phyloP scores from a whole-genome alignment of 345 rosid species.

The Anacardium occidentale region DNA sequence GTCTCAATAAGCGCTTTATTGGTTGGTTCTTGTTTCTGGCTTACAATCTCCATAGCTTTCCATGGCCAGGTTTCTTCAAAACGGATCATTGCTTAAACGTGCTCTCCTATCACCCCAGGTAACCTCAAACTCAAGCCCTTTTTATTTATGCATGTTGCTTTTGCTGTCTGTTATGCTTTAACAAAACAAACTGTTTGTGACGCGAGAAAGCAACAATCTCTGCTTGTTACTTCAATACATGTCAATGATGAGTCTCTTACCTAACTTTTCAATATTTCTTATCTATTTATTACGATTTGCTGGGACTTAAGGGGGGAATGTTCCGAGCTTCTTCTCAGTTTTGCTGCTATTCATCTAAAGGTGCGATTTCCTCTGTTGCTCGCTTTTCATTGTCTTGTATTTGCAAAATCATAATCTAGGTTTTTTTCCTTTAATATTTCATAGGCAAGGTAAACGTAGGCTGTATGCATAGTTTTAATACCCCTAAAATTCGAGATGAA shows the following conservation, averaged over 20 bases:
- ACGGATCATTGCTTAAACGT: constrained; percentile 38
- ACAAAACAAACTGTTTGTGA: neutral
- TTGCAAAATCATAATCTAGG: no score
- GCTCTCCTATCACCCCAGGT: constrained; percentile 47
- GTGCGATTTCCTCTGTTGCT: constrained; percentile 25
- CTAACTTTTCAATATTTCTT: neutral
- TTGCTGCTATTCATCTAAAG: constrained; percentile 62
- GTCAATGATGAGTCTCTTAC: neutral
- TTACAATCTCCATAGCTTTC: constrained; percentile 1
- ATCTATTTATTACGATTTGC: constrained; percentile 17
- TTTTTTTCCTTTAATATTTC: no score
- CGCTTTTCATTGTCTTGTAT: no score
- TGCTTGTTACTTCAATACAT: neutral
- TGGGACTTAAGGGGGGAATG: constrained; percentile 46
- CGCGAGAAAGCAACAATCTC: neutral
- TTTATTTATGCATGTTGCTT: neutral
- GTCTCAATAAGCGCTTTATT: neutral
- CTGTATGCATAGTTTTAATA: neutral
- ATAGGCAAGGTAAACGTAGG: neutral
- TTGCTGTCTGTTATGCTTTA: neutral
- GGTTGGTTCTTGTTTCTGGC: neutral
- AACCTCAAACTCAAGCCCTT: constrained; percentile 5
- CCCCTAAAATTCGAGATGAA: neutral
- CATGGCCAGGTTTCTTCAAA: constrained; percentile 68
- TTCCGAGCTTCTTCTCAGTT: constrained; percentile 51